A percentile compares a stretch with the other conserved stretches of the same genome.
Conservation (phyloP, 495 filamentous ascomycete genomes). For the Lentithecium fluviatile region DNA sequence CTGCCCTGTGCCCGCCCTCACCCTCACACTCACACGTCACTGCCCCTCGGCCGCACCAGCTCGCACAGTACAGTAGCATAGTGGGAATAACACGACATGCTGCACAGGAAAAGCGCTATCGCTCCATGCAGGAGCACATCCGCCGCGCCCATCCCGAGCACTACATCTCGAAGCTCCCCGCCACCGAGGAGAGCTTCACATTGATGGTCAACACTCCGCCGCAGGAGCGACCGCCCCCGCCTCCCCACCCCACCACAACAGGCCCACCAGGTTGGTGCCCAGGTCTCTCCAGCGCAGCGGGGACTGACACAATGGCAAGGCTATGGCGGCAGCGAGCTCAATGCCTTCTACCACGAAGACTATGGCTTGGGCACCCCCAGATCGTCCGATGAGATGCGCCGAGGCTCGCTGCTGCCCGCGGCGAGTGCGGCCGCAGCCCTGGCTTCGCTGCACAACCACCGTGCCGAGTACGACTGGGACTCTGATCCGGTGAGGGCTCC, state of each 20-base stretch:
- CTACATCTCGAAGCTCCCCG: slow-evolving; percentile 97
- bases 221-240: slow-evolving; percentile 68
- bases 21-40: too few species aligned
- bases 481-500: slow-evolving; percentile 64
- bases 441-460: slow-evolving; percentile 82
- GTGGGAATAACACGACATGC: slow-evolving; percentile 6
- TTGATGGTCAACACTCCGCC: slow-evolving; percentile 91
- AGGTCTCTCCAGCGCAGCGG: slow-evolving; percentile 26
- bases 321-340: slow-evolving; percentile 40
- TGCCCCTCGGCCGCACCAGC: slow-evolving; percentile 10
- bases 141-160: slow-evolving; percentile 95
- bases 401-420: slow-evolving; percentile 60
- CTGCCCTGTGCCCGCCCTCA: too few species aligned
- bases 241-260: slow-evolving; percentile 45
- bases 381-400: slow-evolving; percentile 68
- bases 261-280: slow-evolving; percentile 36
- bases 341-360: slow-evolving; percentile 52
- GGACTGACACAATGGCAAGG: slow-evolving; percentile 32
- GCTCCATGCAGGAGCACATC: slow-evolving; percentile 99
- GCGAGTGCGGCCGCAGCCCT: slow-evolving; percentile 83
- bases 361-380: slow-evolving; percentile 71
- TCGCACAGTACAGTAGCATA: too few species aligned
- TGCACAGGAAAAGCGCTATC: slow-evolving; percentile 88
- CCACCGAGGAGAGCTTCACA: slow-evolving; percentile 96
- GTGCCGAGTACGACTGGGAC: slow-evolving; percentile 78